Evolutionary conservation across 306 rosid genomes (phyloP), one percentile per base, ranked within the genome.

Genomic region (Canavalia ensiformis): DNA sequence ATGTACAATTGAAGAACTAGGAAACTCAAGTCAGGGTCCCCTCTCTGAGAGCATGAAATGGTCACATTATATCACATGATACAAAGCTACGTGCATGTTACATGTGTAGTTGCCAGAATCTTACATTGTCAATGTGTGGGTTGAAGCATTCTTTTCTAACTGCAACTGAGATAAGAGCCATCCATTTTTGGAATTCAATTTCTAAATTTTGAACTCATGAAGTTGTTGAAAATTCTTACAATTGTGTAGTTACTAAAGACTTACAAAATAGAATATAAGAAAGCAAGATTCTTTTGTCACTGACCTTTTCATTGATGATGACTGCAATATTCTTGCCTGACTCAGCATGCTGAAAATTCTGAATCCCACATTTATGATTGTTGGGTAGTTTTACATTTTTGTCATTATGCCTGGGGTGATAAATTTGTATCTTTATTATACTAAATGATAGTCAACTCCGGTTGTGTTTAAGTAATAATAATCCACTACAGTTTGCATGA

Each of bases 91-190:
- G 35, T 60, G 29, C 65, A 71, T 63, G 44, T 67, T 78, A 52
- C 55, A 65, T 75, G 28, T 55, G 10, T 35, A 57, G 54, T 34
- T 78, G 67, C 66, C 34, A 72, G 8, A 81, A 63, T 63, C 58
- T 60, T 46, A 13, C 8, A 3, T 75, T 65, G 64, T 56, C 59
- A 35, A 34, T 37, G 18, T 46, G 5, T 55, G 5, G 51, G 71
- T 37, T 34, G n/a, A 47, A 55, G 64, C 34, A 52, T 47, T 41
- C 25, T 80, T 81, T 52, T 52, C 44, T 10, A 7, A 59, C 42
- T 18, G 31, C 5, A 39, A 34, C 50, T 9, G 25, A 44, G 75
- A 8, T 63, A 57, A 44, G 42, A 18, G 47, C 34, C 41, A 41
- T 29, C 34, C 41, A 41, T 29, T 7, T 71, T 2, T 18, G 7